Evolutionary conservation across 345 rosid genomes (phyloP).

Genomic region (Nephelium lappaceum): DNA sequence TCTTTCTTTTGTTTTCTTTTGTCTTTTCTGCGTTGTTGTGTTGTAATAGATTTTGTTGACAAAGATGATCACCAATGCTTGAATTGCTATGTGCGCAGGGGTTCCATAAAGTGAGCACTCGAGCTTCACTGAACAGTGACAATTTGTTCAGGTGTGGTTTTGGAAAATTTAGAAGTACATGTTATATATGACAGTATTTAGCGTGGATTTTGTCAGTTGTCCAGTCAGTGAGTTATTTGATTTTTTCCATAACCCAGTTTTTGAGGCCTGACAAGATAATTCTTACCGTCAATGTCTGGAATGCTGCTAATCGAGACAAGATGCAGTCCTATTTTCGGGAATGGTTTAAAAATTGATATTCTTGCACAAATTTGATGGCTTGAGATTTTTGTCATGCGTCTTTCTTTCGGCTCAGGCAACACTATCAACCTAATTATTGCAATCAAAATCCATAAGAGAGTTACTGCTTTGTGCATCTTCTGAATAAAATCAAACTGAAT

Average conservation of each 20-base stretch:
- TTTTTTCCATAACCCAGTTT: constrained; percentile 49
- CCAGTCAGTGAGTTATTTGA: background rate
- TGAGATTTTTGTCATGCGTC: background rate
- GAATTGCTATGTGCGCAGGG: constrained; percentile 45
- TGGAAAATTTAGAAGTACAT: background rate
- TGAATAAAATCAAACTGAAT: background rate
- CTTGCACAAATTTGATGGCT: background rate
- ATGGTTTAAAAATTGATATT: constrained; percentile 54
- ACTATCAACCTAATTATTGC: background rate
- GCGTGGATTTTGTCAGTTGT: constrained; percentile 1
- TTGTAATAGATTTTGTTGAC: background rate
- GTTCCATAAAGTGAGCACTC: constrained; percentile 87
- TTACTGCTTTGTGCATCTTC: background rate
- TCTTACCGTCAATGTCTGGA: constrained; percentile 69
- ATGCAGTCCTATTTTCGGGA: constrained; percentile 70
- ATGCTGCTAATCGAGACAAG: constrained; percentile 59
- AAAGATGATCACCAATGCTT: constrained; percentile 3
- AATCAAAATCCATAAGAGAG: background rate
- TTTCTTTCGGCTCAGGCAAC: background rate
- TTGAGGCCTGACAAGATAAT: constrained; percentile 71
- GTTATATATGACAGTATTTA: constrained; percentile 1
- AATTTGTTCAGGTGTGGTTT: constrained; percentile 66
- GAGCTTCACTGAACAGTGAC: constrained; percentile 70
- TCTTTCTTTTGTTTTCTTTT: background rate
- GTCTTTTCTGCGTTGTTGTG: background rate